A percentile compares a stretch with the other conserved stretches of the same genome.
Evolutionary conservation across 2,329 filamentous ascomycete species (phyloP).

Genomic region (Exserohilum turcica): DNA sequence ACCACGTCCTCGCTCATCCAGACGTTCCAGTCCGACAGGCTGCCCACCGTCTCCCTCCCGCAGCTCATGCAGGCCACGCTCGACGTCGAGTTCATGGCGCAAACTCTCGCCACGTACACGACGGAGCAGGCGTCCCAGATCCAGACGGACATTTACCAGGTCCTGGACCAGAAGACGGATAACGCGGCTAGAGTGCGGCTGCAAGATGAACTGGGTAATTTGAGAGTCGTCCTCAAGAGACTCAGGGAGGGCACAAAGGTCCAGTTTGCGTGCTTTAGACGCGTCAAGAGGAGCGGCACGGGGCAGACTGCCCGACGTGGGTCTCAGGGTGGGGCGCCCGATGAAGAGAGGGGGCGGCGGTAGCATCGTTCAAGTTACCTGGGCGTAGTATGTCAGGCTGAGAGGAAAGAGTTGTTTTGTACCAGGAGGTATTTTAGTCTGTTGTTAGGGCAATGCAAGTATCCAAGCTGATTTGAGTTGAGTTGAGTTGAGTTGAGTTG

Average conservation of each 20-base stretch:
- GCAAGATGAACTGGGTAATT: conserved; percentile 86
- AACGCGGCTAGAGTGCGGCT: conserved; percentile 79
- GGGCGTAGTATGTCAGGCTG: too few species aligned
- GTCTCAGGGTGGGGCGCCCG: conserved; percentile 1
- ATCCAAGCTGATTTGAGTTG: too few species aligned
- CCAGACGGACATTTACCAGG: conserved; percentile 89
- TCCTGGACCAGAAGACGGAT: conserved; percentile 86
- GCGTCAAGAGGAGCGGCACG: conserved; percentile 28
- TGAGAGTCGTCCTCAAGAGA: conserved; percentile 83
- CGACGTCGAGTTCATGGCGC: conserved; percentile 94
- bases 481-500: too few species aligned
- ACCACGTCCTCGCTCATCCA: conserved; percentile 79
- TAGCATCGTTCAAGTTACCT: not conserved
- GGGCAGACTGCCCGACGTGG: not conserved
- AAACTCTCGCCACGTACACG: conserved; percentile 88
- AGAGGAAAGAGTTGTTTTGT: too few species aligned
- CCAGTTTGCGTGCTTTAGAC: conserved; percentile 46
- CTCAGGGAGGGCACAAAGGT: conserved; percentile 45
- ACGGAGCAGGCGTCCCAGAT: conserved; percentile 79
- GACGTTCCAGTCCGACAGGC: conserved; percentile 66
- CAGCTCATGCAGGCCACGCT: conserved; percentile 96
- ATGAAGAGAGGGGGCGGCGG: conserved; percentile 11
- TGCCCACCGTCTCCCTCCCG: conserved; percentile 71
- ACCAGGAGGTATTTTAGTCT: not conserved
- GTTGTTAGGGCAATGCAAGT: not conserved